Base-by-base conservation (phyloP, 2,329 filamentous ascomycete species). In the Thielaviopsis musarum region DNA sequence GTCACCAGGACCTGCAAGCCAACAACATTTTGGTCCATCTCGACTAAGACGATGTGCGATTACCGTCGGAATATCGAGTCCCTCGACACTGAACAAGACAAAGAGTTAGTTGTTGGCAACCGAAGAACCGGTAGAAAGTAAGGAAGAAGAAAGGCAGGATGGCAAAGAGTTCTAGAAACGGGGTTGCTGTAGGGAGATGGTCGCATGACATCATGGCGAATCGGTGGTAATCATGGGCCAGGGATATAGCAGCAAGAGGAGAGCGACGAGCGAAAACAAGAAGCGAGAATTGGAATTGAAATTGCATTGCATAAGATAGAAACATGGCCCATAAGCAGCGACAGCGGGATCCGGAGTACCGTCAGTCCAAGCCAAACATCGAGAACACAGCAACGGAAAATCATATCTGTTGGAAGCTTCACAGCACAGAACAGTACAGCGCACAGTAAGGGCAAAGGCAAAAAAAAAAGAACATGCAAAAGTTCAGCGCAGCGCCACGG, bases 1-100 rank as follows among this genome's bases (percentile, higher is more conserved):
- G 84, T 85, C 66, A 93, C 83, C 62, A 82, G 74, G 72, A 93
- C 88, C 62, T 84, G 82, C 69, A 88, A 79, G 63, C 88, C 88
- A 66, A 88, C 82, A 69, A 91, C 89, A 67, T 82, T 77, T 62
- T 77, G 60, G 68, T 62, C 59, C 61, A 61, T 60, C 54, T 59
- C 41, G 58, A 51, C 28, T 56, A 7, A 45, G 30, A 34, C 53
- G 12, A 26, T 26, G 26, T 34, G 30, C 28, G 19, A 51, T 41
- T 53, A 41, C 30, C 26, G 17, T 24, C 49, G 9, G 45, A 24
- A 51, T 12, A 26, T 26, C 15, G 45, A 38, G 45, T 51, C 45
- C 48, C 45, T 24, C 28, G 45, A 52, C 30, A 45, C 56, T 52
- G 34, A 17, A 41, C 3, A 17, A 12, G 34, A 41, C 4, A 13